These are phyloP conservation scores for Nidula niveotomentosa DNA, from an alignment of 1,284 basidiomycete species.

Conservation along the genomic window DNA sequence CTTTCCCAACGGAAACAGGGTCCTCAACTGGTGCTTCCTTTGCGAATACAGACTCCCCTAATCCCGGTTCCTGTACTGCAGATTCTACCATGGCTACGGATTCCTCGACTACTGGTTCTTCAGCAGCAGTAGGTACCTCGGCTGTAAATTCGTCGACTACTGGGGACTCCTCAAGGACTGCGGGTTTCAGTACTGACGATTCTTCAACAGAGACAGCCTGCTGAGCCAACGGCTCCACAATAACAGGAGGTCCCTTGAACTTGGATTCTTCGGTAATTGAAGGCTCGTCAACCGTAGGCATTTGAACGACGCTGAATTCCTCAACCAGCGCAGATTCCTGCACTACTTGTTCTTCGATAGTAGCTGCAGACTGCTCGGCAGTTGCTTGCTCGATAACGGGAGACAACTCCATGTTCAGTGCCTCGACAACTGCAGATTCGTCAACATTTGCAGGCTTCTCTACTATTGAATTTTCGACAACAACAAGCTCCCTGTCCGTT, in stretches of 20 bases:
- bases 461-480: constrained; percentile 6
- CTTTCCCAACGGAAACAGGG: background rate
- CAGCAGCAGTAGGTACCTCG: constrained; percentile 1
- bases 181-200: background rate
- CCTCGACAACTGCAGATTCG: constrained; percentile 4
- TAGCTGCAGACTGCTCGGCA: background rate
- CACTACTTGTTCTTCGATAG: background rate
- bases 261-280: background rate
- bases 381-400: background rate
- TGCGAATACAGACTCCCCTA: background rate
- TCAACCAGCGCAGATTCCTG: background rate
- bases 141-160: background rate
- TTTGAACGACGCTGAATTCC: background rate
- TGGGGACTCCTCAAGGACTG: background rate
- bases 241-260: background rate
- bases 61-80: background rate
- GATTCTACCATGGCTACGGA: background rate
- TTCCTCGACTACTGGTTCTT: constrained; percentile 5
- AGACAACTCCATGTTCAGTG: background rate
- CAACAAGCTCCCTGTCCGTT: constrained; percentile 1
- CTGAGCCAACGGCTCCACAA: background rate
- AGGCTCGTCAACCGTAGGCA: background rate
- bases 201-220: background rate
- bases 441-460: background rate
- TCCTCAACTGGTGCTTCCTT: background rate